Conservation (phyloP, 2,329 filamentous ascomycete species). For the Aspergillus viridinutans region DNA sequence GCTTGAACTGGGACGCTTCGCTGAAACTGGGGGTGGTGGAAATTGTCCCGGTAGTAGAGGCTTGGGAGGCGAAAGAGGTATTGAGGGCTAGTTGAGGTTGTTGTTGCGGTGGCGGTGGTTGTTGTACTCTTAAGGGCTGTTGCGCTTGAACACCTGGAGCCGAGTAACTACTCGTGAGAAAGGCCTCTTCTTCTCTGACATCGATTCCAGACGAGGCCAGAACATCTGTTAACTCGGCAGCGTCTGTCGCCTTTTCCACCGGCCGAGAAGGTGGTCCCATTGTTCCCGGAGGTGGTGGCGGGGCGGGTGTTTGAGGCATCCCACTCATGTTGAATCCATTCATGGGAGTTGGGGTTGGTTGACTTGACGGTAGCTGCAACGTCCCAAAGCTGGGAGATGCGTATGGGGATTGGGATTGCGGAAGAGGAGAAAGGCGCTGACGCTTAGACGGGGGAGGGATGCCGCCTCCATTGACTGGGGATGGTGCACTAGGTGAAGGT, state of each 20-base stretch:
- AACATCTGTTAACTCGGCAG: conserved; percentile 74
- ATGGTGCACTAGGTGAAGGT: conserved; percentile 57
- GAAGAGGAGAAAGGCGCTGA: conserved; percentile 65
- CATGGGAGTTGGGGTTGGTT: conserved; percentile 23
- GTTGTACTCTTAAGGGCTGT: conserved; percentile 34
- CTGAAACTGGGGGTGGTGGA: conserved; percentile 48
- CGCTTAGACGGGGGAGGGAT: conserved; percentile 70
- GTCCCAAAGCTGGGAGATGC: conserved; percentile 55
- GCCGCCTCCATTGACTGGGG: conserved; percentile 43
- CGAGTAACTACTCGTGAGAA: conserved; percentile 57
- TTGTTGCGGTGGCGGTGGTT: conserved; percentile 33
- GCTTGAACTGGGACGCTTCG: conserved; percentile 48
- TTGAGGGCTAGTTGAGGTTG: conserved; percentile 38
- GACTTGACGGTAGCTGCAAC: conserved; percentile 43
- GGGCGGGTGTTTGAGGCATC: conserved; percentile 44
- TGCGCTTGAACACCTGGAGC: conserved; percentile 38
- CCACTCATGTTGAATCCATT: conserved; percentile 48
- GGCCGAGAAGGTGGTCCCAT: conserved; percentile 64
- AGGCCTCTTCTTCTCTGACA: conserved; percentile 79
- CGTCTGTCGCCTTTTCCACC: conserved; percentile 49
- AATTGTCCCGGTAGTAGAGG: conserved; percentile 39
- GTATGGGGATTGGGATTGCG: conserved; percentile 60
- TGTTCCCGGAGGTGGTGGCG: conserved; percentile 41
- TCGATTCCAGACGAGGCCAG: conserved; percentile 82
- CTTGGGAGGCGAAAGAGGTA: conserved; percentile 37